phyloP scores from a whole-genome alignment of 2,329 filamentous ascomycete genomes.

The Aspergillus chevalieri region DNA sequence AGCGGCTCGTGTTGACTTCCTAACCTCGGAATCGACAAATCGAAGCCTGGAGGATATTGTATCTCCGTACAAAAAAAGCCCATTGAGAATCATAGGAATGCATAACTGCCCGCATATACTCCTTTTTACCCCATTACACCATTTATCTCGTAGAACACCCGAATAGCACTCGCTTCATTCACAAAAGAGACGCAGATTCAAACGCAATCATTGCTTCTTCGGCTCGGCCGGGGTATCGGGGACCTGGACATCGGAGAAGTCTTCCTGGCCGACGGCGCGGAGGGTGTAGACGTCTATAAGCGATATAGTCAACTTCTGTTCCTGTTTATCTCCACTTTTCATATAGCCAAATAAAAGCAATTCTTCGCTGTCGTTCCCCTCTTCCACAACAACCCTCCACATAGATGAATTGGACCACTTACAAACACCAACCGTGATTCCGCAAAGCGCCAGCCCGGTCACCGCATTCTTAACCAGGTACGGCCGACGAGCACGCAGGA shows the following conservation, averaged over 20 bases:
- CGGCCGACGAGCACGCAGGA: slow-evolving; percentile 84
- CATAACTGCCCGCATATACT: slow-evolving; percentile 4
- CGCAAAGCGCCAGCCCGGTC: slow-evolving; percentile 68
- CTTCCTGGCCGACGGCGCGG: slow-evolving; percentile 84
- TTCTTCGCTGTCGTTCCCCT: background rate
- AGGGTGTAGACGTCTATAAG: slow-evolving; percentile 63
- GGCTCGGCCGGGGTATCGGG: slow-evolving; percentile 59
- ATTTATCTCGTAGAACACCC: slow-evolving; percentile 1
- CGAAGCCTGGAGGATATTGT: background rate
- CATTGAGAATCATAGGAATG: background rate
- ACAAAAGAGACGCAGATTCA: background rate
- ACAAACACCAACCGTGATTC: slow-evolving; percentile 83
- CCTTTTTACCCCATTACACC: slow-evolving; percentile 10
- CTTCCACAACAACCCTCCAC: background rate
- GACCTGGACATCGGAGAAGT: slow-evolving; percentile 91
- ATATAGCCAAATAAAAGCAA: background rate
- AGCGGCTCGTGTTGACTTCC: too few species aligned
- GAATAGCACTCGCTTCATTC: background rate
- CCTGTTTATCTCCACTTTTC: background rate
- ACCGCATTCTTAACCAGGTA: slow-evolving; percentile 86
- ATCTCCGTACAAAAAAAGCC: background rate
- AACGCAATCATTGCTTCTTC: slow-evolving; percentile 21
- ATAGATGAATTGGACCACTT: slow-evolving; percentile 38
- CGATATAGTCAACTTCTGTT: slow-evolving; percentile 3
- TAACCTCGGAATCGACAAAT: too few species aligned